Base-by-base conservation (phyloP, 73 alveolate species). In the Stentor coeruleus region DNA sequence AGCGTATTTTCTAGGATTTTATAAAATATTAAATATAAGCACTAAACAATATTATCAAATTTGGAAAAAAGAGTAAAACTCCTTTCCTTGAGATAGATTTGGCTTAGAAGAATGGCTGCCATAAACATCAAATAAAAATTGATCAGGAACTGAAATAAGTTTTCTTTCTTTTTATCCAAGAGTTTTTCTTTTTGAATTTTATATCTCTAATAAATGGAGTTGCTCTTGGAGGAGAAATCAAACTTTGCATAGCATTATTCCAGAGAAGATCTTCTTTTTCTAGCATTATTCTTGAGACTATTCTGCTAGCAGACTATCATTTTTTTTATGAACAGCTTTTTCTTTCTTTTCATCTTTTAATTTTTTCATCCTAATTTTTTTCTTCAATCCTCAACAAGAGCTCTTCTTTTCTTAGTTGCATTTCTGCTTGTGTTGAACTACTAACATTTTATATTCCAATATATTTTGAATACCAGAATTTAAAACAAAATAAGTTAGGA, bases 111-210 rank as follows among this genome's bases (percentile, higher is more conserved):
- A 31, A 57, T 57, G 15, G 15, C 15, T 31, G 35, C 42, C 79
- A 66, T 66, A 66, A 20, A 66, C 79, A 14, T 66, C 79, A 66
- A 20, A 66, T 31, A 66, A 31, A 66, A 66, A 66, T 40, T 66
- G n/a, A 33, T 66, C 39, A 20, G 79, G 79, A 20, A 33, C 37
- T 15, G 79, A 66, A 20, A 26, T 31, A 26, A 66, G 11, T 26
- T 26, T 66, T 66, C 33, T 66, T 31, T 66, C 33, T 33, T 66
- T 66, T 31, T 66, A 28, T 26, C n/a, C n/a, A 66, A 20, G 33
- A 15, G 26, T 31, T 66, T 33, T 31, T 66, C 79, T 66, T 66
- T 33, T 66, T 66, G 37, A 31, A 11, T 66, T 40, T 66, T 11
- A 20, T 28, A 11, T 66, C 79, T 66, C 79, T 66, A 40, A 66